Evolutionary conservation across 805 yeast species (phyloP).

Genomic region (Jamesozyma spencerorum): DNA sequence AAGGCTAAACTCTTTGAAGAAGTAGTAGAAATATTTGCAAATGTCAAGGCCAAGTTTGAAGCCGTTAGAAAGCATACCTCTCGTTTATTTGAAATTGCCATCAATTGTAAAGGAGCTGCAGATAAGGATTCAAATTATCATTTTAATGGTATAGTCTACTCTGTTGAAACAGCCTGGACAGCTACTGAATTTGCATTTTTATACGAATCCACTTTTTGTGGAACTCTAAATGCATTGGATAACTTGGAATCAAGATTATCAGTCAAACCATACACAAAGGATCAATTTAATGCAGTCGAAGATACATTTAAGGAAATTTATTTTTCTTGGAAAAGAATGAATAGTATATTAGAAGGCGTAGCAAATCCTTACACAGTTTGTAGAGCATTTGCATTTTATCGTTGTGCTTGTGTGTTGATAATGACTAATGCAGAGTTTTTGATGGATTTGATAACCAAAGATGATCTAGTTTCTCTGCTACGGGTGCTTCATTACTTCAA

Average conservation of each 20-base stretch:
- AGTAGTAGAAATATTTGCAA: slow-evolving; percentile 11
- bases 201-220: slow-evolving; percentile 11
- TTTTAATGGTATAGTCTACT: not conserved
- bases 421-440: slow-evolving; percentile 1
- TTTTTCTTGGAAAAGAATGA: slow-evolving; percentile 8
- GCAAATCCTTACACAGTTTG: slow-evolving; percentile 3
- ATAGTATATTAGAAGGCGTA: slow-evolving; percentile 1
- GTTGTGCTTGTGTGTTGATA: slow-evolving; percentile 5
- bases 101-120: not conserved
- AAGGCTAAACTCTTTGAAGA: slow-evolving; percentile 14
- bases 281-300: not conserved
- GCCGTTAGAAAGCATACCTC: slow-evolving; percentile 17
- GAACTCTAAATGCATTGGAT: slow-evolving; percentile 11
- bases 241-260: slow-evolving; percentile 19
- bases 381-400: slow-evolving; percentile 3
- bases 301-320: slow-evolving; percentile 3
- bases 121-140: not conserved
- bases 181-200: slow-evolving; percentile 12
- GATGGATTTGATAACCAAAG: not conserved
- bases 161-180: slow-evolving; percentile 8
- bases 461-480: slow-evolving; percentile 5
- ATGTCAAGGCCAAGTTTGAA: slow-evolving; percentile 10
- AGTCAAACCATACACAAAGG: not conserved
- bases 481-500: slow-evolving; percentile 5
- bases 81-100: slow-evolving; percentile 15